phyloP scores from a whole-genome alignment of 2,329 filamentous ascomycete species.

The Hymenoscyphus occultus region DNA sequence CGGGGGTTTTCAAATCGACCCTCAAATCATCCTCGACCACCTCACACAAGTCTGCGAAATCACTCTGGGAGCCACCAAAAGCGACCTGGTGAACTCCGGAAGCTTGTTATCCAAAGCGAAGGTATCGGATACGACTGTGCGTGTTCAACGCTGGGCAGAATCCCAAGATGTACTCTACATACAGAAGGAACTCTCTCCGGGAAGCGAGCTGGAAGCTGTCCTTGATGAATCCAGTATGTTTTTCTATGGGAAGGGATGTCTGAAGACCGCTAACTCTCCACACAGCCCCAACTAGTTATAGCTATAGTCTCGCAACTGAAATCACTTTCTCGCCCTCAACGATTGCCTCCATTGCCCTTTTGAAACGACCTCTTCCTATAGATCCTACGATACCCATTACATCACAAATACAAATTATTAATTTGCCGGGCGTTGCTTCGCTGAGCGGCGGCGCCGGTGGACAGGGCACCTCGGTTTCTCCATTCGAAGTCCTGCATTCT shows the following conservation, averaged over 20 bases:
- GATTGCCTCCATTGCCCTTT: slow-evolving; percentile 78
- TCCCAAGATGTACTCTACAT: slow-evolving; percentile 86
- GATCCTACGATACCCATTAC: slow-evolving; percentile 78
- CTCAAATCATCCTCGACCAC: slow-evolving; percentile 68
- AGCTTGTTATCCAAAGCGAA: slow-evolving; percentile 75
- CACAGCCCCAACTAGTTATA: slow-evolving; percentile 54
- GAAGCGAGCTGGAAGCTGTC: slow-evolving; percentile 29
- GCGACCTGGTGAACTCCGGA: slow-evolving; percentile 75
- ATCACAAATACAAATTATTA: slow-evolving; percentile 88
- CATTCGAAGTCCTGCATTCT: slow-evolving; percentile 89
- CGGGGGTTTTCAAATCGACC: slow-evolving; percentile 57
- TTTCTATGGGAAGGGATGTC: not conserved
- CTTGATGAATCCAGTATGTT: slow-evolving; percentile 40
- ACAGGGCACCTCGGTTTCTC: slow-evolving; percentile 72
- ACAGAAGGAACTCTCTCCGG: slow-evolving; percentile 70
- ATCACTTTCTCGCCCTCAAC: slow-evolving; percentile 78
- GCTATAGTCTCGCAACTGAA: slow-evolving; percentile 78
- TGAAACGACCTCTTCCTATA: slow-evolving; percentile 87
- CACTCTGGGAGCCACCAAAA: slow-evolving; percentile 69
- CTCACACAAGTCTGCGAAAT: slow-evolving; percentile 68
- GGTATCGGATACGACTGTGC: slow-evolving; percentile 76
- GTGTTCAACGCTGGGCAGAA: slow-evolving; percentile 90
- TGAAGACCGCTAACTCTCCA: slow-evolving; percentile 32
- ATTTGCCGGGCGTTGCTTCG: slow-evolving; percentile 77
- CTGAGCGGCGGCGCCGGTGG: slow-evolving; percentile 59